These are phyloP conservation scores for Backusella sp. DNA, from an alignment of 192 early-diverging fungal species.

Conservation along the genomic window DNA sequence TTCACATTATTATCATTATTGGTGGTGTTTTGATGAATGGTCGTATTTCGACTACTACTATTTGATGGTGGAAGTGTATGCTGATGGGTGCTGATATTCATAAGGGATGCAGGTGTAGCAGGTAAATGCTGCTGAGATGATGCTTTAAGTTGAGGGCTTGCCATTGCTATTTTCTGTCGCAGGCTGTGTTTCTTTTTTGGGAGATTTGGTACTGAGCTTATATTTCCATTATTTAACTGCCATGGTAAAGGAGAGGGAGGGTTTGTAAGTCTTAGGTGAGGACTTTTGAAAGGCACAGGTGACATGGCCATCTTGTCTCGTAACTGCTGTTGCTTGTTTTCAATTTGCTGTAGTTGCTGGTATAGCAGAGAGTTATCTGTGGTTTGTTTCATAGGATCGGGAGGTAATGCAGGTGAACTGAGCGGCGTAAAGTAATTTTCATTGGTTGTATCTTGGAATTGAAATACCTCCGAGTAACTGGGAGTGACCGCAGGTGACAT, in stretches of 20 bases:
- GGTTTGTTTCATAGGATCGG: constrained; percentile 20
- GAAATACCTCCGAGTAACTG: constrained; percentile 21
- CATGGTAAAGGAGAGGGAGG: neutral
- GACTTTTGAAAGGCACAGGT: neutral
- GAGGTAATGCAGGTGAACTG: constrained; percentile 57
- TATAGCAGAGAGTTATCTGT: constrained; percentile 3
- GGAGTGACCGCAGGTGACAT: constrained; percentile 69
- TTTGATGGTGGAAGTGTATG: neutral
- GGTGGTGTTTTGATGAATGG: neutral
- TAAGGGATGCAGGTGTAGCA: constrained; percentile 63
- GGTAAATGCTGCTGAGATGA: constrained; percentile 39
- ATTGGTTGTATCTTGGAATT: constrained; percentile 5
- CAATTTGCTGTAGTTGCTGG: constrained; percentile 24
- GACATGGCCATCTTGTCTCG: constrained; percentile 1
- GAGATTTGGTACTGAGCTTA: neutral
- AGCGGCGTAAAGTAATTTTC: constrained; percentile 53
- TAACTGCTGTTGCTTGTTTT: neutral
- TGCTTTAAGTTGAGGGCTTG: constrained; percentile 16
- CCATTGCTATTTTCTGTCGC: constrained; percentile 19
- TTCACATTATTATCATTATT: neutral
- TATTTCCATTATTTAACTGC: constrained; percentile 5
- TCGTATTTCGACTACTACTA: neutral
- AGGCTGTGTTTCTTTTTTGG: constrained; percentile 1
- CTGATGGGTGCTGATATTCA: constrained; percentile 43
- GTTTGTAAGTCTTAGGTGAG: neutral